Base-by-base conservation (phyloP, 345 rosid genomes). In the Citrus sp. region DNA sequence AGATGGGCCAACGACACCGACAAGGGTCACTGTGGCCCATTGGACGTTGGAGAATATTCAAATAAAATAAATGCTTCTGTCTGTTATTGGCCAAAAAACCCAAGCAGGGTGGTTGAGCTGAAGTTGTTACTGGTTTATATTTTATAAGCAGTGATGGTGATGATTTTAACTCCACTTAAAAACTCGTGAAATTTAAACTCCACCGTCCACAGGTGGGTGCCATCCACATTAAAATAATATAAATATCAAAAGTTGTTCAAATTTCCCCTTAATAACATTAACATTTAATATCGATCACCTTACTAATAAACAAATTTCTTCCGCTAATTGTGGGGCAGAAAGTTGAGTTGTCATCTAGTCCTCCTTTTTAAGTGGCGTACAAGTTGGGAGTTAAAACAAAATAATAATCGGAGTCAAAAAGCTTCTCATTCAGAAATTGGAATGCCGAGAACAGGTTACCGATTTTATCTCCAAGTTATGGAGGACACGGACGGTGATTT, bases 271-370 rank as follows among this genome's bases (percentile, higher is more conserved):
- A 51, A 51, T 18, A 42, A 12, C 51, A 42, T 12, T 0, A 42
- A 42, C 56, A 54, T 16, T 18, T 54, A 4, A 54, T 54, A 46
- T 46, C 51, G 1, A 46, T 46, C 51, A 46, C 51, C 51, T 18
- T 54, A 18, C 9, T 51, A 62, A 24, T 16, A 54, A 72, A 64
- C 32, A 30, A 60, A 58, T 55, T 67, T 75, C 14, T 60, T 27
- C 82, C 84, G 81, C 75, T 59, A 68, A 83, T 83, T n/a, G 72
- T 72, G 85, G 80, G 77, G 40, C 25, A 24, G 49, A 62, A 49
- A 70, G 59, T 9, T 68, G 18, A 70, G 59, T 22, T 68, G 72
- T 68, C 55, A 38, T 40, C 35, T 62, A 25, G 2, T 13, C 34
- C 51, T 46, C 51, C 51, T 46, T 46, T 46, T 46, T 46, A 46